phyloP scores from a whole-genome alignment of 2,329 filamentous ascomycete species.

The Scytalidium lignicola region DNA sequence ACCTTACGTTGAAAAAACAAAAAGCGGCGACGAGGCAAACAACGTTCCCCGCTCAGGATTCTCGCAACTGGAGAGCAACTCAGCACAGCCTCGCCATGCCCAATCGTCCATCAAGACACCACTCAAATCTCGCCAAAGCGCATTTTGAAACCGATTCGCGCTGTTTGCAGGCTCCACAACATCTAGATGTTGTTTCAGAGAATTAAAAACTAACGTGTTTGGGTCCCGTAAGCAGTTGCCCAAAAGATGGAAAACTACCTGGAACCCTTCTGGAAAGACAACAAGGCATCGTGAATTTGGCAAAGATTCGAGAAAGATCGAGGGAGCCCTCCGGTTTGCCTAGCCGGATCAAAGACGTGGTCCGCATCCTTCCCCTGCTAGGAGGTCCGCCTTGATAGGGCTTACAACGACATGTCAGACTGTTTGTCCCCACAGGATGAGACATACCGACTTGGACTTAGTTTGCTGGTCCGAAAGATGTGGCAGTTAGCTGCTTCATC shows the following conservation, averaged over 20 bases:
- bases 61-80: not conserved
- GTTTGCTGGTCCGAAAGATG: not conserved
- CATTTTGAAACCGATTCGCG: not conserved
- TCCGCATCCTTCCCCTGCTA: not conserved
- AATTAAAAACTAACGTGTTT: not conserved
- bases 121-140: not conserved
- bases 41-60: not conserved
- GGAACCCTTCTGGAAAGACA: not conserved
- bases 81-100: not conserved
- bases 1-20: not conserved
- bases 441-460: not conserved
- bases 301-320: not conserved
- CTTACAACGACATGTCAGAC: not conserved
- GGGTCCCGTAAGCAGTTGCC: not conserved
- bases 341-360: not conserved
- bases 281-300: not conserved
- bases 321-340: not conserved
- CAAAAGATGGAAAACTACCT: not conserved
- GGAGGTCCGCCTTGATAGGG: not conserved
- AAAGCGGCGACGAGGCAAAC: not conserved
- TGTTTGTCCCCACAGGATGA: not conserved
- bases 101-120: not conserved
- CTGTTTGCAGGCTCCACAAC: not conserved
- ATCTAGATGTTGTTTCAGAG: not conserved
- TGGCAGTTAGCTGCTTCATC: not conserved